Base-by-base conservation (phyloP, 306 rosid species). In the Styphnolobium japonicum region DNA sequence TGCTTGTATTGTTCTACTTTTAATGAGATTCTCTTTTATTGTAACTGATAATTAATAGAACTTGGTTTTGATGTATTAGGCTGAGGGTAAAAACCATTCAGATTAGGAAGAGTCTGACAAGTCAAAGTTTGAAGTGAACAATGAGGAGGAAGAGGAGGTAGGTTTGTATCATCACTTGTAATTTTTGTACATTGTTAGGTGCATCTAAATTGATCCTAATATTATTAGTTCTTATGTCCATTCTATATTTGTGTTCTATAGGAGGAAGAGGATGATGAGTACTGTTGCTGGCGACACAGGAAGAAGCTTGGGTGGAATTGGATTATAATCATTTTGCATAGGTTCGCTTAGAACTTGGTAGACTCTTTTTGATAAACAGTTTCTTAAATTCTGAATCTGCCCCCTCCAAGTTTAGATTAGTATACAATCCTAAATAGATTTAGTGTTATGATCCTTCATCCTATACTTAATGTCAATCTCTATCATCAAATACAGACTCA, bases 51-150 rank as follows among this genome's bases (percentile, higher is more conserved):
- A 5, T 14, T 6, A 8, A 14, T 2, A 46, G 16, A 0, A 18
- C 12, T 22, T 33, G 0, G 7, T 0, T 52, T 62, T n/a, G 12
- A n/a, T 46, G 2, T 7, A 27, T 52, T 11, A 90, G 94, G 94
- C 87, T 19, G 94, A 84, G 22, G 94, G 90, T 5, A 85, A 67
- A 0, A 76, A 85, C 34, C 89, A 83, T 18, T 89, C 67, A 1
- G 90, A 86, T n/a, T 91, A 86, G 22, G 90, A 90, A 25, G 94
- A 87, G 65, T 90, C 94, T 0, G 94, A 90, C 56, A 90, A 86
- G 79, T 90, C 94, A 34, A 88, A 84, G 80, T 88, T 92, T 0
- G 92, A 90, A 65, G 92, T 90, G 82, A 77, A 90, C 7, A 90
- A 90, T 0, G 92, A 87, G 0, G 91, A 90, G 3, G 93, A 87